Percentiles rank a stretch among this genome's conserved stretches.
These are phyloP conservation scores for Didymella sp. DNA, from an alignment of 2,329 filamentous ascomycete genomes.

Conservation along the genomic window DNA sequence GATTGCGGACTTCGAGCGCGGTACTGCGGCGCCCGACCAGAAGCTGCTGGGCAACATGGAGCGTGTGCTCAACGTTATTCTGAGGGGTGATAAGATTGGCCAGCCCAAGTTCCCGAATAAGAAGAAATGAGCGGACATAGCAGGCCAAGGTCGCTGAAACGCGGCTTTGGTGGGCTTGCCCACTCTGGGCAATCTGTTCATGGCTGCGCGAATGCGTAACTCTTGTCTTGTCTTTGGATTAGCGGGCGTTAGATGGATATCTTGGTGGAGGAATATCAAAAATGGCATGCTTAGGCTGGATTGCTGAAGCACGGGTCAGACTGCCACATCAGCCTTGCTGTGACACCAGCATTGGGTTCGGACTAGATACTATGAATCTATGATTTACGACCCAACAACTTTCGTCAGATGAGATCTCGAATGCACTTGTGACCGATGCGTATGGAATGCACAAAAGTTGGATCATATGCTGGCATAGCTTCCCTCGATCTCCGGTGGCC, in stretches of 20 bases:
- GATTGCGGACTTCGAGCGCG: slow-evolving; percentile 86
- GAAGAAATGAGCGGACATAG: slow-evolving; percentile 51
- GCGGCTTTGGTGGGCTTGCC: neutral
- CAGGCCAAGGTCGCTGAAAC: neutral
- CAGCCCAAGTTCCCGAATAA: slow-evolving; percentile 82
- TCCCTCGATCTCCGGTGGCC: slow-evolving; percentile 21
- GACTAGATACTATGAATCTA: slow-evolving; percentile 17
- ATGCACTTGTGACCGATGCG: too few species aligned
- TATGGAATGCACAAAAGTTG: too few species aligned
- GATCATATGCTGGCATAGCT: neutral
- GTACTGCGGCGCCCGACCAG: slow-evolving; percentile 79
- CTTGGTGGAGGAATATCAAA: slow-evolving; percentile 24
- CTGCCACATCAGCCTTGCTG: slow-evolving; percentile 21
- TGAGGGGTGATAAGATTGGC: slow-evolving; percentile 85
- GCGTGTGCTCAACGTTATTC: slow-evolving; percentile 84
- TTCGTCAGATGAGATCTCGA: neutral
- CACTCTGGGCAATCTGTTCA: too few species aligned
- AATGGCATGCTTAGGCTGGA: slow-evolving; percentile 11
- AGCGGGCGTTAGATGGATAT: slow-evolving; percentile 42
- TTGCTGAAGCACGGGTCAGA: neutral
- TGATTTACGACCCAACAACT: slow-evolving; percentile 13
- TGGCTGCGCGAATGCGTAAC: neutral
- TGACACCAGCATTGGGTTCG: slow-evolving; percentile 6
- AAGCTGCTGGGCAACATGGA: slow-evolving; percentile 81
- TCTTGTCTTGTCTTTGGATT: slow-evolving; percentile 26